Evolutionary conservation across 768 basidiomycete genomes (phyloP).

Genomic region (Agaricus sinodeliciosus): DNA sequence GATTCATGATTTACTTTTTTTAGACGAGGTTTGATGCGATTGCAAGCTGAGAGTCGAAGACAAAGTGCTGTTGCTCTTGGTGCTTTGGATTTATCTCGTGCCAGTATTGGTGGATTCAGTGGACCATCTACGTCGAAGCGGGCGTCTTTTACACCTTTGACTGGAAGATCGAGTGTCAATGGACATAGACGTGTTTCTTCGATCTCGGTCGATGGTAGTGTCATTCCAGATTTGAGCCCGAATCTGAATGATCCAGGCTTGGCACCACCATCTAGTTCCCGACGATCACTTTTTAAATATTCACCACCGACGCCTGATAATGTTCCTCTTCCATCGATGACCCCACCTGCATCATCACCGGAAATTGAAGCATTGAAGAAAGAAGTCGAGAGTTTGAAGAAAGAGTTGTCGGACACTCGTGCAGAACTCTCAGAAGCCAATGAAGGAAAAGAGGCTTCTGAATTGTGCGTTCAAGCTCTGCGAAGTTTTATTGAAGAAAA

Average conservation of each 20-base stretch:
- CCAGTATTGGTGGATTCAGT: conserved; percentile 25
- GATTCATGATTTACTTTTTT: conserved; percentile 3
- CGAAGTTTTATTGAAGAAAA: conserved; percentile 78
- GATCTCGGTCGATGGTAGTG: conserved; percentile 53
- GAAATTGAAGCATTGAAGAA: conserved; percentile 51
- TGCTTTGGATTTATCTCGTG: conserved; percentile 44
- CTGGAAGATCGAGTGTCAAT: conserved; percentile 35
- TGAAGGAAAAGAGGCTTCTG: conserved; percentile 84
- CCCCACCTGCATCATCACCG: conserved; percentile 30
- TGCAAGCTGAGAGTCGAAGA: conserved; percentile 72
- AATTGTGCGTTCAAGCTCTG: conserved; percentile 75
- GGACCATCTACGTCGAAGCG: conserved; percentile 57
- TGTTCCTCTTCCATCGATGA: conserved; percentile 41
- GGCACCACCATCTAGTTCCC: conserved; percentile 19
- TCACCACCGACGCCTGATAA: conserved; percentile 35
- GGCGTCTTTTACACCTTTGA: conserved; percentile 70
- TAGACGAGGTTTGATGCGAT: conserved; percentile 81
- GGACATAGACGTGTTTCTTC: conserved; percentile 71
- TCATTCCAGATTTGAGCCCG: conserved; percentile 25
- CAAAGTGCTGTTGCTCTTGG: conserved; percentile 47
- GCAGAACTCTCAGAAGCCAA: conserved; percentile 54
- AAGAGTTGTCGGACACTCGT: conserved; percentile 31
- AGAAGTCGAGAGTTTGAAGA: conserved; percentile 56
- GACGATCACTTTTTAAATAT: conserved; percentile 45
- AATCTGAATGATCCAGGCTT: conserved; percentile 21